phyloP scores from a whole-genome alignment of 441 rosid genomes.

The Adansonia rubrostipa region DNA sequence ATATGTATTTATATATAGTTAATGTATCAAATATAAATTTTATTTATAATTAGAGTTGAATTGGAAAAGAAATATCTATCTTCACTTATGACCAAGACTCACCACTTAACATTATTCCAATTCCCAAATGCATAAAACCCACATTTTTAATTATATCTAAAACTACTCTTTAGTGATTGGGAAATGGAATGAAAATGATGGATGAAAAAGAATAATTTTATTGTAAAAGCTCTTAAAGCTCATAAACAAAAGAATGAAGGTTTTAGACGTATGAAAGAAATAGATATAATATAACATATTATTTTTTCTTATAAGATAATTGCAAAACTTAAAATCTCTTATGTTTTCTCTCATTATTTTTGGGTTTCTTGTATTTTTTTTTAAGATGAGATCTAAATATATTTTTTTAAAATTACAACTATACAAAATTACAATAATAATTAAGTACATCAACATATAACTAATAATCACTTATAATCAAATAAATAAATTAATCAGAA shows the following conservation, averaged over 20 bases:
- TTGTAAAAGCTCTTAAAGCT: not conserved
- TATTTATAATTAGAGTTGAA: not conserved
- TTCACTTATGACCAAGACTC: not conserved
- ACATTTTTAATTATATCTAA: not conserved
- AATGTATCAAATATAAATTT: no score
- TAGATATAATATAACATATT: no score
- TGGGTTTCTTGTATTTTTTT: no score
- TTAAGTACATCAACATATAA: no score
- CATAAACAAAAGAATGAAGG: not conserved
- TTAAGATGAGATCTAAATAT: no score
- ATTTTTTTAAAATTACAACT: no score
- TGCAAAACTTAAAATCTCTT: no score
- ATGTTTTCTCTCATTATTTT: no score
- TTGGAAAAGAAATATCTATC: not conserved
- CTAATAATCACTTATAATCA: no score
- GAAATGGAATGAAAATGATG: not conserved
- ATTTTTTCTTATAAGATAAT: not conserved
- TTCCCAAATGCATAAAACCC: conserved; percentile 1
- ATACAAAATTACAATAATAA: no score
- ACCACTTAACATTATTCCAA: not conserved
- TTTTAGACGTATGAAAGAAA: not conserved
- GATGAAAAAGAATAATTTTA: not conserved
- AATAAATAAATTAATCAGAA: no score
- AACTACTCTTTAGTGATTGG: not conserved
- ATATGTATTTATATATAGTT: no score